Percentiles rank a stretch among this genome's conserved stretches.
These are phyloP conservation scores for Francoa sonchifolia DNA, from an alignment of 441 rosid genomes.

Conservation along the genomic window DNA sequence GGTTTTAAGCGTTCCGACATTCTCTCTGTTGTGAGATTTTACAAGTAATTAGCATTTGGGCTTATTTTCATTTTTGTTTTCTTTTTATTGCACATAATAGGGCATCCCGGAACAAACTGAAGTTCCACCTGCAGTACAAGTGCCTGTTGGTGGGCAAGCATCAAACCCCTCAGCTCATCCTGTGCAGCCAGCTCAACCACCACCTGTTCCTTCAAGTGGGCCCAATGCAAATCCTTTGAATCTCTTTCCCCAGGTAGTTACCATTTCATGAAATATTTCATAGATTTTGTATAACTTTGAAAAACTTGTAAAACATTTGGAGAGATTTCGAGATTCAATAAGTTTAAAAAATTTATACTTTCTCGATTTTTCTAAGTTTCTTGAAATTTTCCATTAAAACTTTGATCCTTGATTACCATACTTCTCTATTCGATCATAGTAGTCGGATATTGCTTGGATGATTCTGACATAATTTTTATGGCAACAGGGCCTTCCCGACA, in stretches of 20 bases:
- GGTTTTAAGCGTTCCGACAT: neutral
- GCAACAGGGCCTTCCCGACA: constrained; percentile 66
- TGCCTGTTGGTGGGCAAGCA: constrained; percentile 41
- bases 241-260: constrained; percentile 78
- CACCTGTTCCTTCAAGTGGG: constrained; percentile 42
- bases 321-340: no score
- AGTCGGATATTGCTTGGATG: no score
- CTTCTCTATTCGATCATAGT: no score
- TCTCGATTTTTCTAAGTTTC: no score
- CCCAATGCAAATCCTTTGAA: constrained; percentile 93
- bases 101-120: constrained; percentile 94
- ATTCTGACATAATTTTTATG: neutral
- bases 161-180: constrained; percentile 38
- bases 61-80: neutral
- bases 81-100: constrained; percentile 22
- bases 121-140: constrained; percentile 45
- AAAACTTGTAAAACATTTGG: no score
- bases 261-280: neutral
- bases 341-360: no score
- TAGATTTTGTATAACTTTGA: no score
- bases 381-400: no score
- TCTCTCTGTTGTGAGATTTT: neutral
- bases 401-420: no score
- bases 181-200: constrained; percentile 37
- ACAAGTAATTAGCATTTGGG: neutral